phyloP scores from a whole-genome alignment of 331 rosid species.

The Cydonia oblonga region DNA sequence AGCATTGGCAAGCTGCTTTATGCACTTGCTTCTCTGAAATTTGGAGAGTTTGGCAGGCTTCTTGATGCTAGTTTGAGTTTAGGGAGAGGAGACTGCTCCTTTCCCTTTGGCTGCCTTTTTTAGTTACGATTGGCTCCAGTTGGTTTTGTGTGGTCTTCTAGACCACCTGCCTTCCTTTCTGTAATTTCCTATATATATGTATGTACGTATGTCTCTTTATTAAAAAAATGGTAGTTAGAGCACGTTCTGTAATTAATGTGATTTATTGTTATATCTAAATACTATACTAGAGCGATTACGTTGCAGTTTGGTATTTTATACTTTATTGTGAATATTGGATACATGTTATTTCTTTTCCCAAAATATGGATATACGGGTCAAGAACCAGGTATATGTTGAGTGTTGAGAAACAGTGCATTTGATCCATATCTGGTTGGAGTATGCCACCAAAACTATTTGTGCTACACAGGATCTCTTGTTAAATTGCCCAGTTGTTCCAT shows the following conservation, averaged over 20 bases:
- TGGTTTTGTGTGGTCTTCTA: background rate
- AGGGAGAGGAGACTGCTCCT: background rate
- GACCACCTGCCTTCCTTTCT: background rate
- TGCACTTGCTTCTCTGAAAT: too few species aligned
- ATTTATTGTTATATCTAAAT: background rate
- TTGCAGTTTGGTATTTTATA: background rate
- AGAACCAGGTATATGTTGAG: background rate
- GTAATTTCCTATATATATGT: background rate
- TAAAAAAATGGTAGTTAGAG: background rate
- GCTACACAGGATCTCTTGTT: background rate
- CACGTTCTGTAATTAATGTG: background rate
- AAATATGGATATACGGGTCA: background rate
- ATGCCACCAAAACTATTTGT: background rate
- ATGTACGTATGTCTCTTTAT: background rate
- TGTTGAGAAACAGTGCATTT: background rate
- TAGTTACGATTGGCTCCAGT: background rate
- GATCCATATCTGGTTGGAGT: background rate
- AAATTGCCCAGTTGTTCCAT: background rate
- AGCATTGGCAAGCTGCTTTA: background rate
- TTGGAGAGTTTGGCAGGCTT: background rate
- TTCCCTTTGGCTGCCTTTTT: background rate
- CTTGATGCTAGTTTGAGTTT: background rate
- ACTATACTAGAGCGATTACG: background rate
- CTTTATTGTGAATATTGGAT: background rate
- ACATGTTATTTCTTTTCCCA: background rate